These are phyloP conservation scores for Skeletonema marinoi DNA, from an alignment of 108 stramenopile genomes.

Conservation along the genomic window DNA sequence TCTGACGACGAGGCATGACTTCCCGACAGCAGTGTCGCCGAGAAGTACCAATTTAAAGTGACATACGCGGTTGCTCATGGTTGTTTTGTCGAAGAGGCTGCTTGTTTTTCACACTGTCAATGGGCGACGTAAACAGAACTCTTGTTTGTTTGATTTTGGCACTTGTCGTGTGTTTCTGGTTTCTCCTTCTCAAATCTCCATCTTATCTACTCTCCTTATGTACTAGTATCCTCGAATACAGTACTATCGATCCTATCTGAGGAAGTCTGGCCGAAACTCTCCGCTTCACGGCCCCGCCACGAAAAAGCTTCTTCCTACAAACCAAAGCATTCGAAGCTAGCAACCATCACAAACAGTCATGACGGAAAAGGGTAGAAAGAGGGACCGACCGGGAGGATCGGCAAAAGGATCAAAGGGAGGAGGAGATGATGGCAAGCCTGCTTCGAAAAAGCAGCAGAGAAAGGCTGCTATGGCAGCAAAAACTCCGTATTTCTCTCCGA, in stretches of 20 bases:
- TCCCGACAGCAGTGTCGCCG: conserved; percentile 98
- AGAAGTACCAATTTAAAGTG: conserved; percentile 99
- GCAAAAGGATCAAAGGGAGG: background rate
- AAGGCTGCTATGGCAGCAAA: conserved; percentile 11
- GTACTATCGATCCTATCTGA: no score
- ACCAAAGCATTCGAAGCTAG: no score
- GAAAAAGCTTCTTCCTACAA: no score
- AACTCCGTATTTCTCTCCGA: conserved; percentile 21
- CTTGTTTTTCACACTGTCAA: background rate
- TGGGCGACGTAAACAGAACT: background rate
- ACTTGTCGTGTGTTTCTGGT: no score
- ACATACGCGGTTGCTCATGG: conserved; percentile 74
- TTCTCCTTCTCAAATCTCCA: no score
- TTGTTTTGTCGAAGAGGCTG: background rate
- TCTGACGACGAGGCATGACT: conserved; percentile 96
- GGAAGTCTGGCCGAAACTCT: no score
- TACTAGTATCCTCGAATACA: no score
- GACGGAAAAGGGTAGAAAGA: conserved; percentile 26
- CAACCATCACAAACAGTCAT: background rate
- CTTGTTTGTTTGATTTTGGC: background rate
- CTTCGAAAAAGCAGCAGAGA: conserved; percentile 11
- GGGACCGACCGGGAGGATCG: conserved; percentile 5
- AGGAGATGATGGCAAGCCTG: background rate
- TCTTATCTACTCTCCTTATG: no score
- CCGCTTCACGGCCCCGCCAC: no score